Percentiles rank a stretch among this genome's conserved stretches.
Evolutionary conservation across 352 stramenopile genomes (phyloP).

Genomic region (Pythium phragmiticola): DNA sequence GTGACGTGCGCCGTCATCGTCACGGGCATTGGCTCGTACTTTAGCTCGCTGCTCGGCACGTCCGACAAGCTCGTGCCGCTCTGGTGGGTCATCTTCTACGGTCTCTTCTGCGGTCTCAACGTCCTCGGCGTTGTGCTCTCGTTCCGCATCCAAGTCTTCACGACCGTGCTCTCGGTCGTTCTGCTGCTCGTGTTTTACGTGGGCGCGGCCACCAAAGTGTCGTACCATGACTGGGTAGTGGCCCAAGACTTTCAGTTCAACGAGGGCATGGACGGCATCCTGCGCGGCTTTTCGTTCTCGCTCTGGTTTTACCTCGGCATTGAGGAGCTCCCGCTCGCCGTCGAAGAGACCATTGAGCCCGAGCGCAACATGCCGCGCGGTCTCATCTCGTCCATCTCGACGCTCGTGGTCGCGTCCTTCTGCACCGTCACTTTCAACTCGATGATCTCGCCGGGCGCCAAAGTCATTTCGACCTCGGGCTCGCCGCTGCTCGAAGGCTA

Average conservation of each 20-base stretch:
- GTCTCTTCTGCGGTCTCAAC: constrained; percentile 64
- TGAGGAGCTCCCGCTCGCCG: constrained; percentile 66
- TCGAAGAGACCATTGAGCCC: constrained; percentile 72
- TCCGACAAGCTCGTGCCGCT: constrained; percentile 37
- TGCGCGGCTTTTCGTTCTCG: constrained; percentile 58
- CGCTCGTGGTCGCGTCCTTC: constrained; percentile 50
- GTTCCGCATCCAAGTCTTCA: constrained; percentile 61
- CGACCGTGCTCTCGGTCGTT: constrained; percentile 44
- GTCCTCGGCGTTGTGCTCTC: constrained; percentile 54
- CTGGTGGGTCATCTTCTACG: constrained; percentile 58
- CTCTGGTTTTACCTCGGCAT: constrained; percentile 81
- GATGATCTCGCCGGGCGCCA: constrained; percentile 47
- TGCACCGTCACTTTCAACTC: constrained; percentile 60
- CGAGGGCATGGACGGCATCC: constrained; percentile 36
- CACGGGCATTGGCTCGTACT: constrained; percentile 57
- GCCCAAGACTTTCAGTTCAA: constrained; percentile 52
- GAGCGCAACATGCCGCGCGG: constrained; percentile 67
- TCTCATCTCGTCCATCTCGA: constrained; percentile 52
- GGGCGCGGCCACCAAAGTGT: constrained; percentile 42
- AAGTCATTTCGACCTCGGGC: constrained; percentile 33
- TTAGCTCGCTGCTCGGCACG: constrained; percentile 51
- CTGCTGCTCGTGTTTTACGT: constrained; percentile 66
- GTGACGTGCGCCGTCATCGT: constrained; percentile 46
- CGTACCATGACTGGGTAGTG: constrained; percentile 56
- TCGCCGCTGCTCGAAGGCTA: constrained; percentile 60